Conservation (phyloP, 768 basidiomycete species). For the Neoboletus subvelutipes region DNA sequence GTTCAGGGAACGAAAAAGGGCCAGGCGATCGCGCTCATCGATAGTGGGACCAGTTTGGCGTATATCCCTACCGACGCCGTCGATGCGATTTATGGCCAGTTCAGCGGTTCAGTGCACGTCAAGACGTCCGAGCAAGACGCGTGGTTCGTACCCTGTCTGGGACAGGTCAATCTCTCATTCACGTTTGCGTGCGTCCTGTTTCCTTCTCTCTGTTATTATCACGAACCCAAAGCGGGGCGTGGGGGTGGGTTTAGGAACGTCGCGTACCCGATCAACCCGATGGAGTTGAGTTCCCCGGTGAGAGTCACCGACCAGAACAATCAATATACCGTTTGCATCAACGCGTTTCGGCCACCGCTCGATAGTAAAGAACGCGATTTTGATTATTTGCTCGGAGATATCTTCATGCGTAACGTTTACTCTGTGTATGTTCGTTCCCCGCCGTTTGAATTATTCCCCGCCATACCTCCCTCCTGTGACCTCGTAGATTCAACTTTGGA, state of each 20-base stretch:
- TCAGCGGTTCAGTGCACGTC: constrained; percentile 37
- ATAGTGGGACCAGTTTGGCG: constrained; percentile 44
- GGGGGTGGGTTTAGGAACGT: constrained; percentile 20
- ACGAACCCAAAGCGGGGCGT: not conserved
- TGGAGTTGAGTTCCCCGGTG: constrained; percentile 39
- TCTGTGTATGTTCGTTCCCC: constrained; percentile 35
- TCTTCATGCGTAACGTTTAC: constrained; percentile 48
- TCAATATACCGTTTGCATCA: constrained; percentile 40
- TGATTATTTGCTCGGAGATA: constrained; percentile 43
- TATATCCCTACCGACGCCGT: constrained; percentile 35
- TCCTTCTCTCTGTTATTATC: too few relatives aligned
- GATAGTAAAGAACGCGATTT: constrained; percentile 26
- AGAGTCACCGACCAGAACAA: constrained; percentile 28
- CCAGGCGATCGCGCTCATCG: constrained; percentile 38
- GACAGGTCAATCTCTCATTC: constrained; percentile 31
- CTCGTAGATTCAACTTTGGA: constrained; percentile 48
- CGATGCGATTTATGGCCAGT: constrained; percentile 39
- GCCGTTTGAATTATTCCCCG: too few relatives aligned
- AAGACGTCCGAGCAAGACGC: constrained; percentile 26
- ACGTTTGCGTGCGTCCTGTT: constrained; percentile 12
- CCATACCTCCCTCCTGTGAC: too few relatives aligned
- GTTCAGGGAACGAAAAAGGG: constrained; percentile 32
- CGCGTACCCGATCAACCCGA: constrained; percentile 42
- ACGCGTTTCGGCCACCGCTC: constrained; percentile 34
- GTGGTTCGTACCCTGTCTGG: constrained; percentile 40